Percentiles rank a stretch among this genome's conserved stretches.
Conservation (phyloP, 2,329 filamentous ascomycete species). For the Trichoderma pleuroti region DNA sequence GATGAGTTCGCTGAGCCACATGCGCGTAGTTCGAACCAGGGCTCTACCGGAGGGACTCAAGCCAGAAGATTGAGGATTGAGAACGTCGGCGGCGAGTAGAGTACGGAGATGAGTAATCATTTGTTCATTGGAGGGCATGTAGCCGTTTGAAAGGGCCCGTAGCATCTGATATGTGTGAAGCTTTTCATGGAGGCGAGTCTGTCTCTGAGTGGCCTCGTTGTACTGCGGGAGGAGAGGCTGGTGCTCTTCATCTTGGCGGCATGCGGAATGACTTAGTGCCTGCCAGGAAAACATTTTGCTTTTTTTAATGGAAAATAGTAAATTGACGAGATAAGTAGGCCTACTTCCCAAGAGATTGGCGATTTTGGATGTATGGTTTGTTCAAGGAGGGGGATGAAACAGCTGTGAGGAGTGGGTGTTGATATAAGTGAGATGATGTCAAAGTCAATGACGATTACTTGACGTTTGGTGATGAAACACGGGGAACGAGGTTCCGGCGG, state of each 20-base stretch:
- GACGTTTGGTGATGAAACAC: constrained; percentile 2
- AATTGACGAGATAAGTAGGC: no score
- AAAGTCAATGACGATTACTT: constrained; percentile 4
- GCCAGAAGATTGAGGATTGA: constrained; percentile 66
- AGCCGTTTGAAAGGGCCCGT: constrained; percentile 75
- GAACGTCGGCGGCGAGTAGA: constrained; percentile 70
- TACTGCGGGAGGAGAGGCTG: constrained; percentile 80
- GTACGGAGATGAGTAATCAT: constrained; percentile 74
- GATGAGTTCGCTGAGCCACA: constrained; percentile 76
- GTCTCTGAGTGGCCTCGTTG: constrained; percentile 77
- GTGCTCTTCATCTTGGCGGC: constrained; percentile 55
- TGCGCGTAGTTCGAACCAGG: constrained; percentile 66
- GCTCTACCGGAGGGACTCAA: constrained; percentile 75
- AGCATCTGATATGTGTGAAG: constrained; percentile 92
- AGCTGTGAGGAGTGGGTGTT: background rate
- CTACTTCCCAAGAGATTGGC: no score
- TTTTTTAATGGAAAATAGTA: background rate
- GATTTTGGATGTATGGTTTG: background rate
- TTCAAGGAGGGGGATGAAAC: background rate
- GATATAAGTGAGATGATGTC: background rate
- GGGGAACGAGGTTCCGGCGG: background rate
- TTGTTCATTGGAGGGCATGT: constrained; percentile 90
- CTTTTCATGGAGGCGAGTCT: constrained; percentile 79
- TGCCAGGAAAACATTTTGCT: constrained; percentile 18
- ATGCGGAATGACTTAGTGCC: constrained; percentile 22